These are phyloP conservation scores for Tylopilus plumbeoviolaceoides DNA, from an alignment of 768 basidiomycete species.

Conservation along the genomic window DNA sequence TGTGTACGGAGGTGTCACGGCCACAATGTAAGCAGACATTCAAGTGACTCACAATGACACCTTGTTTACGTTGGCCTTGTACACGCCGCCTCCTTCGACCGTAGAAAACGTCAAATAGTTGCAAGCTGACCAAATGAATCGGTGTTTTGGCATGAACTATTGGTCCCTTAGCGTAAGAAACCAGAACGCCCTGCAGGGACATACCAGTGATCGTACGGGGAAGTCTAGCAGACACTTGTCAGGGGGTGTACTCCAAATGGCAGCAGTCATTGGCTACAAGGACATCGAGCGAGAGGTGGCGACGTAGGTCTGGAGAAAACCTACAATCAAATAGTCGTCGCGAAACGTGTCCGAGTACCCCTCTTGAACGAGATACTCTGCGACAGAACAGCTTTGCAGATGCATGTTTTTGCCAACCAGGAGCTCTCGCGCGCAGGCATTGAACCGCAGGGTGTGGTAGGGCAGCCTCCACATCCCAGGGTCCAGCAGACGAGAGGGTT, in stretches of 20 bases:
- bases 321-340: slow-evolving; percentile 74
- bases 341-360: slow-evolving; percentile 65
- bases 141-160: slow-evolving; percentile 52
- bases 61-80: slow-evolving; percentile 49
- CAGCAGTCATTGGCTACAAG: slow-evolving; percentile 70
- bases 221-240: slow-evolving; percentile 67
- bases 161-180: background rate
- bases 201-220: slow-evolving; percentile 61
- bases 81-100: slow-evolving; percentile 31
- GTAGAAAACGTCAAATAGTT: slow-evolving; percentile 64
- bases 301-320: background rate
- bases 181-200: slow-evolving; percentile 2
- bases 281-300: background rate
- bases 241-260: slow-evolving; percentile 77
- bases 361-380: slow-evolving; percentile 56
- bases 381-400: slow-evolving; percentile 40
- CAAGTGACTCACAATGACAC: slow-evolving; percentile 53
- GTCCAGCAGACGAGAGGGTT: slow-evolving; percentile 55
- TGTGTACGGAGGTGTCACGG: slow-evolving; percentile 12
- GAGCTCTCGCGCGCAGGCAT: slow-evolving; percentile 56
- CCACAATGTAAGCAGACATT: background rate
- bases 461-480: slow-evolving; percentile 70
- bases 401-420: slow-evolving; percentile 27
- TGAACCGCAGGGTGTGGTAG: slow-evolving; percentile 70
- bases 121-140: slow-evolving; percentile 72